A percentile compares a stretch with the other conserved stretches of the same genome.
phyloP scores from a whole-genome alignment of 139 green algal genomes.

The Coelastrella sp. region DNA sequence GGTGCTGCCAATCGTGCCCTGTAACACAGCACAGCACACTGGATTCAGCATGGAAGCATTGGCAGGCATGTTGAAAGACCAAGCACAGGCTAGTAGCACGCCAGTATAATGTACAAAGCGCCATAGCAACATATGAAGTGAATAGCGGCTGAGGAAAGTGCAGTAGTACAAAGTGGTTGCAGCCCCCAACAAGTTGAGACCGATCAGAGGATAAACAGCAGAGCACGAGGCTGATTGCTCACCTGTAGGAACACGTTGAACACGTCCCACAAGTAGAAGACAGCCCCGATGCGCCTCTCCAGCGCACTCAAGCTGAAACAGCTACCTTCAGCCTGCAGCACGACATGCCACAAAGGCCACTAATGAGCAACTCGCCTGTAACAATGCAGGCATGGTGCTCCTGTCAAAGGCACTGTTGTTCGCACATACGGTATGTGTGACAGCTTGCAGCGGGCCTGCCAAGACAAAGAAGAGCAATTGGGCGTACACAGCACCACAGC shows the following conservation, averaged over 20 bases:
- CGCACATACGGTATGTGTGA: too few species aligned
- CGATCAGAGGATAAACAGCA: too few species aligned
- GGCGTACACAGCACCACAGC: too few species aligned
- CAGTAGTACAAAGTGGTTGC: too few species aligned
- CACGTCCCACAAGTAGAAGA: conserved; percentile 78
- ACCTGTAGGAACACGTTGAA: conserved; percentile 82
- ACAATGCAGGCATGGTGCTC: too few species aligned
- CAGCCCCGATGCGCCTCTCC: conserved; percentile 59
- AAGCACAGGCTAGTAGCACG: neutral
- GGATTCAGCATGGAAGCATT: neutral
- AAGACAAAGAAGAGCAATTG: too few species aligned
- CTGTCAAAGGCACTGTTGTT: neutral
- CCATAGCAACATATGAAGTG: neutral
- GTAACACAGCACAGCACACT: neutral
- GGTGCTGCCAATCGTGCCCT: conserved; percentile 53
- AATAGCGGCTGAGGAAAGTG: too few species aligned
- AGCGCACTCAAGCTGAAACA: conserved; percentile 64
- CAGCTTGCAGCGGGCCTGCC: too few species aligned
- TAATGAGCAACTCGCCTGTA: too few species aligned
- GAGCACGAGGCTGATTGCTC: too few species aligned
- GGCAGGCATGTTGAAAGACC: neutral
- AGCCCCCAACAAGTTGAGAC: too few species aligned
- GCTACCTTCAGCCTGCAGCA: conserved; percentile 59
- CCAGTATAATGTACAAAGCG: neutral
- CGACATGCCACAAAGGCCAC: neutral